Evolutionary conservation across 2,329 filamentous ascomycete genomes (phyloP), one percentile per base, ranked within the genome.

Genomic region (Orbilia quercus): DNA sequence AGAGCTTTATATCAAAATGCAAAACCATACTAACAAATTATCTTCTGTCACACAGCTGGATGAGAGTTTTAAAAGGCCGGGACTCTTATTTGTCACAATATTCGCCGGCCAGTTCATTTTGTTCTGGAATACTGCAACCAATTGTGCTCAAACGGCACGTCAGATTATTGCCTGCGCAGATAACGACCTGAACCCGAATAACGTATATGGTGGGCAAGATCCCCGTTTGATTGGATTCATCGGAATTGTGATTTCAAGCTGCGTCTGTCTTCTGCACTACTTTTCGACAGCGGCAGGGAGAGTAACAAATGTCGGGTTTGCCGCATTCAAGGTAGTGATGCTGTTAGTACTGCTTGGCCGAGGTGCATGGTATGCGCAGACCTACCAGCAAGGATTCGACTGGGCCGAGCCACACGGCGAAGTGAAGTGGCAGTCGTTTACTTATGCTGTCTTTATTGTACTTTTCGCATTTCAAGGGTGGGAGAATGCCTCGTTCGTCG

Each of bases 401-500:
- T 76, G 75, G 6, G 66, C 54, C 7, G 12, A 16, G 18, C 59
- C 60, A 36, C 34, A 66, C 12, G 20, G 57, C 1, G 54, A 67
- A 0, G 69, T 70, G 2, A 47, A 75, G 2, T 77, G 78, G 12
- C 77, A 78, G 31, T 51, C 55, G 5, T 81, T 80, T 66, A 77
- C 79, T 6, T 77, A 80, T 42, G 80, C 79, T 5, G 75, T 80
- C 25, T 77, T 79, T 48, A 79, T 80, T 47, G 79, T 82, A 6
- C 74, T 81, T 12, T 82, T 81, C 64, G 75, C 80, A 5, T 82
- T 80, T 59, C 79, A 79, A 40, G 81, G 81, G 2, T 82, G 80
- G 80, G 81, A 82, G 73, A 81, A 81, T 60, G 80, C 81, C 22
- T 81, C 81, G 20, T 82, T 81, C 74, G 80, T 82, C 28, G 63